Evolutionary conservation across 2,329 filamentous ascomycete species (phyloP), one percentile per base, ranked within the genome.

Genomic region (Proliferodiscus dingleyae): DNA sequence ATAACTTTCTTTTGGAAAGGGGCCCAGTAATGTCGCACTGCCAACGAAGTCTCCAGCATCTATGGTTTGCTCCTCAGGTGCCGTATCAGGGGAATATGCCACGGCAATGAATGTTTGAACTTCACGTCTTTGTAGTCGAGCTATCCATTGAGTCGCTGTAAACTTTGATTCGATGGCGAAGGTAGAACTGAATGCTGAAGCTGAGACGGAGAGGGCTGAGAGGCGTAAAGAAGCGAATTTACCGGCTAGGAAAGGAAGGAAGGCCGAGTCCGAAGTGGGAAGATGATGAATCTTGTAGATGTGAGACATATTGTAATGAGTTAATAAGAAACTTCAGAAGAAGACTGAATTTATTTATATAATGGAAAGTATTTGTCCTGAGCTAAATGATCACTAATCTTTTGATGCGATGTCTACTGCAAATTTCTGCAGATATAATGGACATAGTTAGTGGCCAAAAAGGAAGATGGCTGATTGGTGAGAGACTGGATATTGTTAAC

Each of bases 101-200:
- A 57, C 56, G 16, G 62, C 64, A 13, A 65, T 56, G 42, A 67
- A 65, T 7, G 57, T 56, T 16, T 64, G 53, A n/a, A 57, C 38
- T 18, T 50, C 41, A 2, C 49, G 47, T 8, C 50, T 43, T 3
- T 53, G 52, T 3, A 66, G 45, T 4, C 56, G 58, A 9, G 49
- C 29, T 3, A 57, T 50, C 63, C 64, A 66, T 33, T 60, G 44
- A 1, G 50, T 32, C 18, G 58, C 42, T 1, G 51, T 43, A 39
- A 60, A 58, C 7, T 48, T 46, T 4, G 58, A 58, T 52, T 66
- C 62, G 11, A 55, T 49, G 3, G 54, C 61, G 36, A 63, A 64
- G 3, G 61, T 65, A 3, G 58, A 60, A 23, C 55, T 52, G 43
- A 66, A 66, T 8, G 64, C 61, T 16, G 39, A 23, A 2, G 59